Evolutionary conservation across 2,329 filamentous ascomycete genomes (phyloP), one percentile per base, ranked within the genome.

Genomic region (Nemania sp.): DNA sequence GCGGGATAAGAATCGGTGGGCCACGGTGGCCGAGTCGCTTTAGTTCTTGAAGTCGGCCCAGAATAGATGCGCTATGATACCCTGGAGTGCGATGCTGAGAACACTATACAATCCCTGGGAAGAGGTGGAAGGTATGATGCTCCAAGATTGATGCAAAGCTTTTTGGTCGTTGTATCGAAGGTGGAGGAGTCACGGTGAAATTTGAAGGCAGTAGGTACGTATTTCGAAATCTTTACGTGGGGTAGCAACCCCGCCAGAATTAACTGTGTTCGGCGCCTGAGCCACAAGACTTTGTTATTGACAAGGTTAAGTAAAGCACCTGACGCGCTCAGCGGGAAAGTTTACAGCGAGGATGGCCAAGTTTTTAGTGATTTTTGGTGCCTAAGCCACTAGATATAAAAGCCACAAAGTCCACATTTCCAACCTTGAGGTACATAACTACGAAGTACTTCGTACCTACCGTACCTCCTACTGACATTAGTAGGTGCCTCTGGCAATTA

Each of bases 211-310:
- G 36, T 28, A n/a, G n/a, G n/a, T n/a, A n/a, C n/a, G 40, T 39
- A 54, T 56, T 58, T 60, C 49, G 59, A 60, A 61, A 60, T 61
- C 59, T 61, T 61, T 61, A 57, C 59, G 59, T 61, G 59, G 59
- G 59, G 58, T 62, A 55, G 52, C 39, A 46, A 56, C 58, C 58
- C 58, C 57, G 52, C 60, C 55, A 59, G 56, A 62, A 56, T 36
- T 49, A 6, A 24, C 28, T 40, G 40, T 22, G 20, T 31, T 34
- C 33, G 19, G 24, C 42, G 45, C 45, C 54, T 51, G 20, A 55
- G 55, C 55, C 55, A 57, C 55, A 41, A 14, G 11, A 31, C n/a
- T 11, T 41, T 31, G 19, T 36, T n/a, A n/a, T n/a, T n/a, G n/a
- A n/a, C n/a, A n/a, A n/a, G n/a, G n/a, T n/a, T n/a, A n/a, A n/a